phyloP scores from a whole-genome alignment of 2,329 filamentous ascomycete species.

The Fusarium nurragi region DNA sequence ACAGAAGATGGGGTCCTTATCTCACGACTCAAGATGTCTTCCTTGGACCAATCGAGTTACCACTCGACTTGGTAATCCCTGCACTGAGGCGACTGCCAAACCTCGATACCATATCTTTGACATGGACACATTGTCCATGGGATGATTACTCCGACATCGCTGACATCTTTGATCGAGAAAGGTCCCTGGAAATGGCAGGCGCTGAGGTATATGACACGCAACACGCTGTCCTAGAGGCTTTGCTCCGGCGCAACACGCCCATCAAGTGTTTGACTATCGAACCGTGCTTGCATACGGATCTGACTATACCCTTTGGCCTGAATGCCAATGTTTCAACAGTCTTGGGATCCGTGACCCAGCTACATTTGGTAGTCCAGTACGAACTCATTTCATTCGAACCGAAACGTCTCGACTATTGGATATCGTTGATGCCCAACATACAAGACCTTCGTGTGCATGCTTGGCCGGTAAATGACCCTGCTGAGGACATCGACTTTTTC shows the following conservation, averaged over 20 bases:
- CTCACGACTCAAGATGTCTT: constrained; percentile 15
- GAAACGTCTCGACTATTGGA: constrained; percentile 31
- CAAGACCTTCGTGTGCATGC: constrained; percentile 22
- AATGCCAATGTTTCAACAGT: constrained; percentile 8
- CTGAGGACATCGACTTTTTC: constrained; percentile 25
- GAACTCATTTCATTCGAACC: constrained; percentile 21
- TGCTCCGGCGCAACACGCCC: constrained; percentile 21
- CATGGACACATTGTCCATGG: constrained; percentile 42
- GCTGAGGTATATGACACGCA: constrained; percentile 28
- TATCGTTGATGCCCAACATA: constrained; percentile 37
- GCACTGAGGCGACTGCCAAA: constrained; percentile 29
- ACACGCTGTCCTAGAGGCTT: constrained; percentile 30
- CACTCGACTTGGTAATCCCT: constrained; percentile 19
- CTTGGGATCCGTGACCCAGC: constrained; percentile 25
- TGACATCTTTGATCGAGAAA: constrained; percentile 23
- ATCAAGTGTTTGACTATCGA: constrained; percentile 37
- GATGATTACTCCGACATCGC: not conserved
- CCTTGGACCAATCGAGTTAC: constrained; percentile 1
- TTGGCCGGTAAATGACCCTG: not conserved
- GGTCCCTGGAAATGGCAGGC: constrained; percentile 28
- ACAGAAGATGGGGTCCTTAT: constrained; percentile 9
- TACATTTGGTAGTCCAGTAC: constrained; percentile 18
- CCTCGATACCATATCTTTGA: constrained; percentile 37
- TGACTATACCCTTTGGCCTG: constrained; percentile 9
- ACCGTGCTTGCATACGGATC: constrained; percentile 17